These are phyloP conservation scores for Solanum lignicaule DNA, from an alignment of 257 asterid genomes.

Conservation along the genomic window DNA sequence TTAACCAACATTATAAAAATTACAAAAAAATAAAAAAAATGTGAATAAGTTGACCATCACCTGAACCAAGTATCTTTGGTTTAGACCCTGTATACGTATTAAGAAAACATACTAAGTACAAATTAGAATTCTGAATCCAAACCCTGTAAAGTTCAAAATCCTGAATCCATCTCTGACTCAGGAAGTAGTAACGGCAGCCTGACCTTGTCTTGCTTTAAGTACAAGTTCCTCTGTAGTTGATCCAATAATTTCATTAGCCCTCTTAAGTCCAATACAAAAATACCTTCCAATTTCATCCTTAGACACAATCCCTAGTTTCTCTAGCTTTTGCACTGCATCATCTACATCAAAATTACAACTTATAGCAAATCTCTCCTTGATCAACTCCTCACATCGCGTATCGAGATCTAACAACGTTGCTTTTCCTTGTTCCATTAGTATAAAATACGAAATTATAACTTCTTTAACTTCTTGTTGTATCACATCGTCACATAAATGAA, in stretches of 20 bases:
- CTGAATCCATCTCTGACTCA: background rate
- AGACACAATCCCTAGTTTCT: slow-evolving; percentile 74
- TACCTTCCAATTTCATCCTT: slow-evolving; percentile 81
- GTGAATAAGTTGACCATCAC: background rate
- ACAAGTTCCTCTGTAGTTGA: slow-evolving; percentile 88
- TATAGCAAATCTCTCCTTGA: slow-evolving; percentile 79
- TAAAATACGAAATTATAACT: slow-evolving; percentile 85
- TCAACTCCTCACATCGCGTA: slow-evolving; percentile 74
- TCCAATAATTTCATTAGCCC: slow-evolving; percentile 94
- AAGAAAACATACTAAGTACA: background rate
- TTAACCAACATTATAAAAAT: background rate
- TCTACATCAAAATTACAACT: slow-evolving; percentile 83
- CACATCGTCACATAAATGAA: slow-evolving; percentile 93
- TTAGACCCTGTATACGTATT: background rate
- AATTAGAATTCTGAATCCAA: background rate
- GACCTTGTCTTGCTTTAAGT: slow-evolving; percentile 61
- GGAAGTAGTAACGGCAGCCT: slow-evolving; percentile 5
- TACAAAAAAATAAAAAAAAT: background rate
- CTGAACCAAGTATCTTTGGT: background rate
- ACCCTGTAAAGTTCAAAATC: background rate
- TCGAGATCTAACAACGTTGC: slow-evolving; percentile 89
- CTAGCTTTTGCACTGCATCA: slow-evolving; percentile 85
- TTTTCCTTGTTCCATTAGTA: slow-evolving; percentile 94
- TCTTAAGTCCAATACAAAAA: slow-evolving; percentile 72
- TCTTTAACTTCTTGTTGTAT: slow-evolving; percentile 98